Percentiles rank a stretch among this genome's conserved stretches.
Conservation (phyloP, 768 basidiomycete species). For the Coprinopsis cinerea region DNA sequence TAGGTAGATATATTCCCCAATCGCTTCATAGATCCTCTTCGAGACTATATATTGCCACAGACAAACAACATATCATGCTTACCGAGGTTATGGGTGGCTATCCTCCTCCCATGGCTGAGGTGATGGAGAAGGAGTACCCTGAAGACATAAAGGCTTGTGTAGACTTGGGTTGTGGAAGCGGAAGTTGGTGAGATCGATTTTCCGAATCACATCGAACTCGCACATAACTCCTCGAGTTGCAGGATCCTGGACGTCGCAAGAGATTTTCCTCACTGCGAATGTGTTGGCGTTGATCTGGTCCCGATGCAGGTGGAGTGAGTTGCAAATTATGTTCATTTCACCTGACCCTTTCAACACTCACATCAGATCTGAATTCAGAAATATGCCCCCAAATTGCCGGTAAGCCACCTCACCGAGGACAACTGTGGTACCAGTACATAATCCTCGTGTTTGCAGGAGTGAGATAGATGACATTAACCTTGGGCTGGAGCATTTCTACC, state of each 20-base stretch:
- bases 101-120: slow-evolving; percentile 47
- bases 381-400: slow-evolving; percentile 17
- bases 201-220: background rate
- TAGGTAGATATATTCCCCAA: slow-evolving; percentile 37
- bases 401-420: background rate
- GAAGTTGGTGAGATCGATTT: slow-evolving; percentile 49
- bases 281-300: slow-evolving; percentile 74
- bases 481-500: slow-evolving; percentile 76
- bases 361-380: too few species aligned
- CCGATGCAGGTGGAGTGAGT: slow-evolving; percentile 68
- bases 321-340: background rate
- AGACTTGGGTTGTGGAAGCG: slow-evolving; percentile 78
- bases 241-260: slow-evolving; percentile 75
- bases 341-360: slow-evolving; percentile 4
- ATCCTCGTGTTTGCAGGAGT: slow-evolving; percentile 38
- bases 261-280: slow-evolving; percentile 63
- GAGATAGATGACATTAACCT: slow-evolving; percentile 85
- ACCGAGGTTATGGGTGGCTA: slow-evolving; percentile 58
- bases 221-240: background rate
- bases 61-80: slow-evolving; percentile 64
- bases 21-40: too few species aligned
- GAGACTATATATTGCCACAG: too few species aligned
- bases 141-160: slow-evolving; percentile 58
- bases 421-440: background rate
- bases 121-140: slow-evolving; percentile 38